phyloP scores from a whole-genome alignment of 257 asterid species.

The Solanum acaule region DNA sequence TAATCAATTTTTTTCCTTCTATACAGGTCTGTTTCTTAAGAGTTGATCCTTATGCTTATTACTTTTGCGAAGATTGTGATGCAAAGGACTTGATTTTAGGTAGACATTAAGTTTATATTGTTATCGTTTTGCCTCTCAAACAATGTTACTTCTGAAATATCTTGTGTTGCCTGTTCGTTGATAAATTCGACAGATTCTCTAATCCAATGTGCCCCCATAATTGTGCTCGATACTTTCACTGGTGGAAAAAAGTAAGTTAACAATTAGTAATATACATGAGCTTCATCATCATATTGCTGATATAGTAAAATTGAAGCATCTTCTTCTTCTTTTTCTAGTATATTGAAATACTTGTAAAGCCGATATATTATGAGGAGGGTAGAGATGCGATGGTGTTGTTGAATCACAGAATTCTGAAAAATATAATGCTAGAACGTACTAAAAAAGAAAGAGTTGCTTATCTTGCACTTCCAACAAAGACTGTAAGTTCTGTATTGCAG shows the following conservation, averaged over 20 bases:
- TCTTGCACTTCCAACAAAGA: conserved; percentile 81
- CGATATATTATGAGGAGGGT: neutral
- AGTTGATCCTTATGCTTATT: neutral
- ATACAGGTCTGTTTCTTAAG: neutral
- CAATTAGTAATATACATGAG: neutral
- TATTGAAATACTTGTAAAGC: conserved; percentile 20
- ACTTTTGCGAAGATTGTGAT: neutral
- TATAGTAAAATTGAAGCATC: neutral
- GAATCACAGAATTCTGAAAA: conserved; percentile 60
- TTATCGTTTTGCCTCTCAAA: neutral
- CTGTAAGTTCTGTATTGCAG: conserved; percentile 31
- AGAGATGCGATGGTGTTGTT: conserved; percentile 65
- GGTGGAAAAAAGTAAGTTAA: neutral
- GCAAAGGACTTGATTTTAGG: neutral
- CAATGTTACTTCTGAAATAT: neutral
- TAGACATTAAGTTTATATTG: neutral
- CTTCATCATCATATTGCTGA: neutral
- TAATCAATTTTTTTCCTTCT: neutral
- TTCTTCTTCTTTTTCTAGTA: neutral
- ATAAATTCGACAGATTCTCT: neutral
- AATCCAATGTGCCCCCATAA: neutral
- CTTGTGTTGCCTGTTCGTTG: neutral
- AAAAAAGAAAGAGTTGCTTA: conserved; percentile 91
- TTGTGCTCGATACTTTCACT: neutral
- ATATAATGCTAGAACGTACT: conserved; percentile 68